Percentiles rank a stretch among this genome's conserved stretches.
Conservation (phyloP, 1,139 yeast species). For the Sugiyamaella sp. region DNA sequence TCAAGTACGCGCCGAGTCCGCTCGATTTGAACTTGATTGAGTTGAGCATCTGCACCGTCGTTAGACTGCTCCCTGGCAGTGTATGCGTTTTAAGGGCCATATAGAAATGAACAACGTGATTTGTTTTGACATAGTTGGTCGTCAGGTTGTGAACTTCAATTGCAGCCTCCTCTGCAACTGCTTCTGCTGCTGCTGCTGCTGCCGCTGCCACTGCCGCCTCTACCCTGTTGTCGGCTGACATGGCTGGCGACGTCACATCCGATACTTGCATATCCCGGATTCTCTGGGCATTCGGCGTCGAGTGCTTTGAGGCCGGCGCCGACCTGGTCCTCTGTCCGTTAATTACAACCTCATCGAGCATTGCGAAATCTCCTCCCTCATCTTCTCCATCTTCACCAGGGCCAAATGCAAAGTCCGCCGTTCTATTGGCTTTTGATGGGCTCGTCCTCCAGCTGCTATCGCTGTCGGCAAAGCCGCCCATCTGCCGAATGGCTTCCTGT, state of each 20-base stretch:
- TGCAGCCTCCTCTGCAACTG: background rate
- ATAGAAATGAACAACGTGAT: slow-evolving; percentile 8
- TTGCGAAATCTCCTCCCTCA: background rate
- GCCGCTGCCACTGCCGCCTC: too few species aligned
- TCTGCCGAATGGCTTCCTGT: slow-evolving; percentile 15
- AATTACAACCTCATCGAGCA: background rate
- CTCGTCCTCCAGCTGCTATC: background rate
- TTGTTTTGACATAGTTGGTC: slow-evolving; percentile 1
- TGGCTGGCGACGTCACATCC: too few species aligned
- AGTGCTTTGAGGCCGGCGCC: background rate
- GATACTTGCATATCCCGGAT: background rate
- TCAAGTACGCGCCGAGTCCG: slow-evolving; percentile 9
- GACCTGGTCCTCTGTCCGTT: background rate
- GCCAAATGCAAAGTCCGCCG: background rate
- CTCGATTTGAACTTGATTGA: slow-evolving; percentile 28
- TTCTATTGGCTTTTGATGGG: background rate
- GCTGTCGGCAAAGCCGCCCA: slow-evolving; percentile 2
- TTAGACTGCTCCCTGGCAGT: slow-evolving; percentile 31
- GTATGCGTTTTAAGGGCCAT: slow-evolving; percentile 10
- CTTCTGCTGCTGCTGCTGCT: background rate
- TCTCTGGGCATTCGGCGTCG: background rate
- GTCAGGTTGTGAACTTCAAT: too few species aligned
- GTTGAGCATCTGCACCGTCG: slow-evolving; percentile 32
- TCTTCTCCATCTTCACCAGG: too few species aligned
- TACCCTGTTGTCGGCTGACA: too few species aligned